Evolutionary conservation across 1,284 basidiomycete species (phyloP), one percentile per base, ranked within the genome.

Genomic region (Cronartium ribicola): DNA sequence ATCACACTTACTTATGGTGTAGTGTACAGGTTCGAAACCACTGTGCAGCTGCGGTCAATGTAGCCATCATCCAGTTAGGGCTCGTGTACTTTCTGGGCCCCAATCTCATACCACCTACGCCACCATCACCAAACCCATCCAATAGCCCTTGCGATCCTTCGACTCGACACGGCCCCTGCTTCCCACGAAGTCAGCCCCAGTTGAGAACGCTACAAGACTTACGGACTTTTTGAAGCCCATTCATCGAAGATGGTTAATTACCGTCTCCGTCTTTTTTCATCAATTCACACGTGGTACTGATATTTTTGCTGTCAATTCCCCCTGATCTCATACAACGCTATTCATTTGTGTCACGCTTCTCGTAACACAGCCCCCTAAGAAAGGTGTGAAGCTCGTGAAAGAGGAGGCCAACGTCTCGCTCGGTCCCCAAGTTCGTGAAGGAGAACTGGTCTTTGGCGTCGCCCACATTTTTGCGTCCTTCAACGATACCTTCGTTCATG

Each of bases 401-500:
- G 89, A 91, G 84, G 89, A 90, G 80, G 86, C 85, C 81, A 86
- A 89, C 79, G 90, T 93, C 80, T 88, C 89, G 74, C 91, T 96
- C 83, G 94, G 93, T 79, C 94, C 94, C 79, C 90, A 95, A 82
- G 90, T 94, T 80, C 89, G 90, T 77, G 94, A 96, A 82, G 93
- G 94, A 82, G 93, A 96, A 84, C 88, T 91, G 57, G 79, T 80
- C 44, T 95, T 94, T 81, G 94, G 94, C 79, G 93, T 96, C 78
- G 94, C 94, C 10, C 93, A 94, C 86, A 95, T 96, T 85, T 96
- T 90, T 80, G 94, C 93, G 77, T 81, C 80, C 63, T 98, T 98
- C 89, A 98, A 98, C 86, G 95, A 98, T 83, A 98, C 96, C 78
- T 98, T 98, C 84, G 95, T 99, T 79, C 96, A 99, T 83, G 87